Percentiles rank a stretch among this genome's conserved stretches.
Conservation (phyloP, 805 yeast species). For the Wickerhamiella bombiphila region DNA sequence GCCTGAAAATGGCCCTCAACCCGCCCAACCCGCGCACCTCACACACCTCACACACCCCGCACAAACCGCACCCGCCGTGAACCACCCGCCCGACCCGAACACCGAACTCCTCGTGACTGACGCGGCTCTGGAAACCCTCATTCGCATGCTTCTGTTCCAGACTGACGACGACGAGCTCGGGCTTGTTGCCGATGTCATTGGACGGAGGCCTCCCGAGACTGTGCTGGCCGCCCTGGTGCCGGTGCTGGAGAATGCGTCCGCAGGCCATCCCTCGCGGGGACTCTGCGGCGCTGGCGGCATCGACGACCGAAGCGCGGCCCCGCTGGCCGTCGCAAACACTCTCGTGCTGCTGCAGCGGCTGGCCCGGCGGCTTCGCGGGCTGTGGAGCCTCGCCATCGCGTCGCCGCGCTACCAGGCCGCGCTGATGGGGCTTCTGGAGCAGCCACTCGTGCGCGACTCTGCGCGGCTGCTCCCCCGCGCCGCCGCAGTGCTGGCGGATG, state of each 20-base stretch:
- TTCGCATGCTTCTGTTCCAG: background rate
- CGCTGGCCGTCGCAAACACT: background rate
- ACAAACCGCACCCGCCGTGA: too few relatives aligned
- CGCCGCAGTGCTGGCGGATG: background rate
- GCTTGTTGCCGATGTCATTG: background rate
- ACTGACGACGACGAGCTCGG: background rate
- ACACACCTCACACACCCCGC: too few relatives aligned
- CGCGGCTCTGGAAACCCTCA: background rate
- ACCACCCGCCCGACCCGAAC: too few relatives aligned
- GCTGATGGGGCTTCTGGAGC: background rate
- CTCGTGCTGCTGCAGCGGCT: background rate
- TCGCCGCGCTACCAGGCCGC: background rate
- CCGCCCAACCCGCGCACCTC: too few relatives aligned
- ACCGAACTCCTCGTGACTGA: too few relatives aligned
- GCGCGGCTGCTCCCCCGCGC: background rate
- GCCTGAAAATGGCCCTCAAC: too few relatives aligned
- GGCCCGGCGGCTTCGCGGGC: background rate
- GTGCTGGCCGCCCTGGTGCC: background rate
- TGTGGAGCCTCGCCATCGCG: background rate
- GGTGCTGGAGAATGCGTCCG: background rate
- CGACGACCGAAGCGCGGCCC: background rate
- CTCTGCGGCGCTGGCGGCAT: background rate
- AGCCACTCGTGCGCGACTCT: background rate
- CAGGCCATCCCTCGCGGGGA: background rate
- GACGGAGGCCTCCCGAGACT: background rate